phyloP scores from a whole-genome alignment of 805 yeast genomes.

The Saturnispora sekii region DNA sequence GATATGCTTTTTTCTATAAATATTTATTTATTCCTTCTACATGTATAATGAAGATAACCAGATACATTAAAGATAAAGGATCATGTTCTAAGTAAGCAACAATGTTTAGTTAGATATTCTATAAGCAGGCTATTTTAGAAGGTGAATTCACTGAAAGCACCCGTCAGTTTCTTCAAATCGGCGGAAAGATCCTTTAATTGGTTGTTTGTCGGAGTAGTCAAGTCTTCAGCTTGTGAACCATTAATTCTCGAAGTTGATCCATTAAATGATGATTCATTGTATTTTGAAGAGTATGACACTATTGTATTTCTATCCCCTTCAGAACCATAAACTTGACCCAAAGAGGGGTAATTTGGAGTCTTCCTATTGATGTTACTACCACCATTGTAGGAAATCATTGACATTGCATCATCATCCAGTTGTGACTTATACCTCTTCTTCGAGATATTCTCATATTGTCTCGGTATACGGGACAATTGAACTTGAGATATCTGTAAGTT shows the following conservation, averaged over 20 bases:
- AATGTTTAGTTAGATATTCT: not conserved
- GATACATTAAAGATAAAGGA: too few relatives aligned
- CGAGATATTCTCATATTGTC: conserved; percentile 6
- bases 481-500: conserved; percentile 66
- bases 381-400: conserved; percentile 30
- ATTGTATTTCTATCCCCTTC: conserved; percentile 7
- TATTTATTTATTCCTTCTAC: not conserved
- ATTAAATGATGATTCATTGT: conserved; percentile 1
- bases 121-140: not conserved
- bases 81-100: not conserved
- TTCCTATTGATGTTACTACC: conserved; percentile 4
- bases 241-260: conserved; percentile 4
- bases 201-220: conserved; percentile 1
- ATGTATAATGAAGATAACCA: too few relatives aligned
- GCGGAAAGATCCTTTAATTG: conserved; percentile 11
- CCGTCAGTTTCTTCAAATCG: conserved; percentile 30
- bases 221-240: not conserved
- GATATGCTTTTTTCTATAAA: not conserved
- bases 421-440: conserved; percentile 3
- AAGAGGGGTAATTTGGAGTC: not conserved
- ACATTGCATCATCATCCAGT: conserved; percentile 17
- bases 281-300: conserved; percentile 4
- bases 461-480: conserved; percentile 28
- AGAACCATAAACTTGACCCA: conserved; percentile 6
- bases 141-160: conserved; percentile 26